phyloP scores from a whole-genome alignment of 257 asterid species.

The Coffea eugenioides region DNA sequence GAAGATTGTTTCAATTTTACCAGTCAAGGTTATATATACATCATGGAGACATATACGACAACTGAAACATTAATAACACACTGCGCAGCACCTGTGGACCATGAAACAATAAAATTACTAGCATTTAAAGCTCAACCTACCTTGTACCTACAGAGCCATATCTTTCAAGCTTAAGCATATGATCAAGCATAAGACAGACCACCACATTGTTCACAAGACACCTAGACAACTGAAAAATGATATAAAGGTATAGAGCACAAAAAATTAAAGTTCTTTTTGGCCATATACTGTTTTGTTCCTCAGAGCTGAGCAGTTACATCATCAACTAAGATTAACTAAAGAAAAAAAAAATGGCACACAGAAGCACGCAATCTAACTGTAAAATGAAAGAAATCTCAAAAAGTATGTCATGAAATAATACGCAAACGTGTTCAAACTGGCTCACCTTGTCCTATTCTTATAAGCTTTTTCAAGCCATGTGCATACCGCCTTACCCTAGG shows the following conservation, averaged over 20 bases:
- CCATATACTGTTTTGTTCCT: not conserved
- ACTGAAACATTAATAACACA: not conserved
- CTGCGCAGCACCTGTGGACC: not conserved
- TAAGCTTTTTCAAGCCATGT: constrained; percentile 70
- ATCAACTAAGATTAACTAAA: not conserved
- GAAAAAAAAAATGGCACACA: not conserved
- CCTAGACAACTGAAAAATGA: not conserved
- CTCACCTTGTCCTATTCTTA: constrained; percentile 95
- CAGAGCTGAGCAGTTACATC: not conserved
- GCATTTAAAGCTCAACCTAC: not conserved
- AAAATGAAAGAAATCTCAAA: not conserved
- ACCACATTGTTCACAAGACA: not conserved
- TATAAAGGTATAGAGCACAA: not conserved
- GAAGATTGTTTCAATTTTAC: not conserved
- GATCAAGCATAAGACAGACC: not conserved
- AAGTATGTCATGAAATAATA: not conserved
- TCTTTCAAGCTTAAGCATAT: not conserved
- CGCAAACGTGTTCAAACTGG: not conserved
- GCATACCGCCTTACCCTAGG: constrained; percentile 89
- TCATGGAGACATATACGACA: not conserved
- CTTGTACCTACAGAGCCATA: not conserved
- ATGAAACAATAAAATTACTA: not conserved
- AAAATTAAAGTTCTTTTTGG: not conserved
- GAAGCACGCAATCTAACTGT: not conserved
- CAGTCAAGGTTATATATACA: not conserved